A percentile compares a stretch with the other conserved stretches of the same genome.
Evolutionary conservation across 805 yeast species (phyloP).

Genomic region (Candida insectalens): DNA sequence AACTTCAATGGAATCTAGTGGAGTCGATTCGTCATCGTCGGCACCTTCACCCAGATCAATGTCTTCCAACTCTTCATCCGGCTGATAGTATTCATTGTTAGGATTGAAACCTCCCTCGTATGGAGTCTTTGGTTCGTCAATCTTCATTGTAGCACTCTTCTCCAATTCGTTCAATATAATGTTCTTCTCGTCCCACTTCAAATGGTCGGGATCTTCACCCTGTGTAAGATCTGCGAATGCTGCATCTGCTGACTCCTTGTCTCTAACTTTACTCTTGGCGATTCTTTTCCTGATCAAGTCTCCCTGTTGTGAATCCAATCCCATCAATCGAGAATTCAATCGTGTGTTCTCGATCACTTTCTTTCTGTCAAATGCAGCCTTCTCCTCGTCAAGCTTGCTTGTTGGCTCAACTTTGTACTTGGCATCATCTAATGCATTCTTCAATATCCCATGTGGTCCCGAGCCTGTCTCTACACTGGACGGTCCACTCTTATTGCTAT

Average conservation of each 20-base stretch:
- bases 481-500: too few species aligned
- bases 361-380: conserved; percentile 33
- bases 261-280: conserved; percentile 24
- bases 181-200: conserved; percentile 83
- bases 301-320: conserved; percentile 25
- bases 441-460: conserved; percentile 23
- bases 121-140: conserved; percentile 94
- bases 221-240: not conserved
- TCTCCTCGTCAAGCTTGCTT: conserved; percentile 9
- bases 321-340: conserved; percentile 47
- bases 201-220: conserved; percentile 31
- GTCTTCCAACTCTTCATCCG: conserved; percentile 45
- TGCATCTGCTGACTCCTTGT: conserved; percentile 6
- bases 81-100: conserved; percentile 66
- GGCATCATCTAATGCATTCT: conserved; percentile 20
- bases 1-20: conserved; percentile 12
- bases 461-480: conserved; percentile 1
- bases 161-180: conserved; percentile 66
- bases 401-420: conserved; percentile 13
- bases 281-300: conserved; percentile 37
- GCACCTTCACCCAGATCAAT: conserved; percentile 30
- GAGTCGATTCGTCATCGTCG: conserved; percentile 8
- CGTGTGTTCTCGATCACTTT: conserved; percentile 75
- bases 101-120: conserved; percentile 86
- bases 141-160: conserved; percentile 64